Conservation (phyloP, 2,329 filamentous ascomycete genomes). For the Colletotrichum acutatum region DNA sequence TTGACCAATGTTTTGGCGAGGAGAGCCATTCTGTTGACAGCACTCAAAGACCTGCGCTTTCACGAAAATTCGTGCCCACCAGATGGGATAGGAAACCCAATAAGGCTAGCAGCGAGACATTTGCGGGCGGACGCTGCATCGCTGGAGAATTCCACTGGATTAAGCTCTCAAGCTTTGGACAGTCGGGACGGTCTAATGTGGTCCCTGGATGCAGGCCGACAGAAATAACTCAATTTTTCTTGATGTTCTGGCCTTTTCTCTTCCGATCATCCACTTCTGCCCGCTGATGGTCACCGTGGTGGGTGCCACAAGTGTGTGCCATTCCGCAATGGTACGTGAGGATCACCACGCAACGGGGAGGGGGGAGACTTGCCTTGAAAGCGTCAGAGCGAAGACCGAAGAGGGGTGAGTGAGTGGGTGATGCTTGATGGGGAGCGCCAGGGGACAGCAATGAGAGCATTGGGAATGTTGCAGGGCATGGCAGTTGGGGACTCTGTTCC, state of each 20-base stretch:
- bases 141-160: slow-evolving; percentile 5
- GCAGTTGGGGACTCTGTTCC: background rate
- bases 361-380: background rate
- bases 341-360: background rate
- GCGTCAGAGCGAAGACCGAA: background rate
- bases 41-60: too few relatives aligned
- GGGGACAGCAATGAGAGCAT: too few relatives aligned
- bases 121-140: background rate
- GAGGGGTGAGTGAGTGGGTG: background rate
- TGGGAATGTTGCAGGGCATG: background rate
- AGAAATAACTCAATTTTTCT: slow-evolving; percentile 1
- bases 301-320: background rate
- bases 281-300: background rate
- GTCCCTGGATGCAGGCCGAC: slow-evolving; percentile 13
- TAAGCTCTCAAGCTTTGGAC: background rate
- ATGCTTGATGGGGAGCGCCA: background rate
- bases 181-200: background rate
- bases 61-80: too few relatives aligned
- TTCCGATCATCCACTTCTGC: background rate
- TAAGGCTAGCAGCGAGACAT: background rate
- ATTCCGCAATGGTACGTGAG: background rate
- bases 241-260: background rate
- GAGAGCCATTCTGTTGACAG: too few relatives aligned
- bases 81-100: too few relatives aligned
- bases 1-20: too few relatives aligned